Base-by-base conservation (phyloP, 495 filamentous ascomycete genomes). In the Penicillium coffeae region DNA sequence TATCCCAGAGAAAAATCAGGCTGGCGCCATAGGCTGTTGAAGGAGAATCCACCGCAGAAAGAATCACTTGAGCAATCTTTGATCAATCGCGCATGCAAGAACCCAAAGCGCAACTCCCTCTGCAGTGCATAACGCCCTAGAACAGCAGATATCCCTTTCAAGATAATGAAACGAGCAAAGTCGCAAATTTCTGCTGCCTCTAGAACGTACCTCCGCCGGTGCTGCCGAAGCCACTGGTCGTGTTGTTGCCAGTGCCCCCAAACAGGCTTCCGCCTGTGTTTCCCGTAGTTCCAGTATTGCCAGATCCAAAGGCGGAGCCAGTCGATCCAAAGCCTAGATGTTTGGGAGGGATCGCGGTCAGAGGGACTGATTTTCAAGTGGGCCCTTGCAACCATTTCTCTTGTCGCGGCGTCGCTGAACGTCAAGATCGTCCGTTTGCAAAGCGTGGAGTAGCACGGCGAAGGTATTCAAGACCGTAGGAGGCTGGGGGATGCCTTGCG, bases 271-370 rank as follows among this genome's bases (percentile, higher is more conserved):
- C 65, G 32, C 72, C 67, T 19, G 52, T 55, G 32, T 57, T 58
- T 48, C 51, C 48, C 21, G 56, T n/a, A n/a, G n/a, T 60, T 38
- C 50, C 50, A 47, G 63, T 64, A 32, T 52, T 62, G 39, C 65
- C 59, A 51, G 64, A 54, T 56, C 67, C 67, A 55, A 69, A 71
- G 20, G 63, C 56, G 38, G 67, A 58, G 47, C 68, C 59, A 45
- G 72, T 70, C 38, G 76, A 73, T 56, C 80, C 80, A 73, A 83
- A 82, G 70, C 79, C 80, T 83, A 76, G 62, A 77, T 65, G 59
- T 70, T 63, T 55, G 56, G 47, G 54, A 56, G 55, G 62, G n/a
- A 57, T 68, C 60, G 61, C 62, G 60, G 72, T 77, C 70, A 75
- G 70, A 76, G 54, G 62, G 58, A 64, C 54, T 62, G 58, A 37